Conservation (phyloP, 2,329 filamentous ascomycete species). For the Penicillium olsonii region DNA sequence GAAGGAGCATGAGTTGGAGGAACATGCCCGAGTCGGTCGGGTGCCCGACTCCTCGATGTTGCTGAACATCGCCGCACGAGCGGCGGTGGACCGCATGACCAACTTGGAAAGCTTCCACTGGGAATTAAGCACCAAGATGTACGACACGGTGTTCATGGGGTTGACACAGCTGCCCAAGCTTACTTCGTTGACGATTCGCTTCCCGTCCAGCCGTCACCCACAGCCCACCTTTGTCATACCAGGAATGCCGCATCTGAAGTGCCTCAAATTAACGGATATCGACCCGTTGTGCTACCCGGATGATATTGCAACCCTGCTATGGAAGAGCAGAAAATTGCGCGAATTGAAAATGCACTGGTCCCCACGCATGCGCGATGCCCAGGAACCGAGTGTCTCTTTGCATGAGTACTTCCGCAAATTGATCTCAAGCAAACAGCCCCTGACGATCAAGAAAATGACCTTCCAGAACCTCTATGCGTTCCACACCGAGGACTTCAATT, state of each 20-base stretch:
- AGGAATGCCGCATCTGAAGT: conserved; percentile 56
- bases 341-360: conserved; percentile 62
- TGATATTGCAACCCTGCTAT: conserved; percentile 59
- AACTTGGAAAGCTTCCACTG: conserved; percentile 59
- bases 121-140: conserved; percentile 62
- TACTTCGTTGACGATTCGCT: conserved; percentile 57
- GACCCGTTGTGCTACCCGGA: conserved; percentile 67
- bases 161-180: conserved; percentile 53
- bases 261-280: conserved; percentile 59
- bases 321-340: conserved; percentile 55
- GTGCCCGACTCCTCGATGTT: conserved; percentile 67
- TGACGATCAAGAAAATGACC: conserved; percentile 53
- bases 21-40: conserved; percentile 58
- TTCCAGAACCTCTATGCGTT: conserved; percentile 61
- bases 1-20: conserved; percentile 59
- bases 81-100: conserved; percentile 60
- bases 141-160: conserved; percentile 60
- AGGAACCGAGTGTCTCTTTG: conserved; percentile 59
- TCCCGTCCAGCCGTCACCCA: conserved; percentile 58
- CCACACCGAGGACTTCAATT: conserved; percentile 50
- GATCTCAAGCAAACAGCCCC: conserved; percentile 47
- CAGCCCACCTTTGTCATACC: conserved; percentile 59
- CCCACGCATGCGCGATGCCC: conserved; percentile 60
- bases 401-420: conserved; percentile 59
- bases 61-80: conserved; percentile 61